These are phyloP conservation scores for Raffaelea albimanens DNA, from an alignment of 2,329 filamentous ascomycete species.

Conservation along the genomic window DNA sequence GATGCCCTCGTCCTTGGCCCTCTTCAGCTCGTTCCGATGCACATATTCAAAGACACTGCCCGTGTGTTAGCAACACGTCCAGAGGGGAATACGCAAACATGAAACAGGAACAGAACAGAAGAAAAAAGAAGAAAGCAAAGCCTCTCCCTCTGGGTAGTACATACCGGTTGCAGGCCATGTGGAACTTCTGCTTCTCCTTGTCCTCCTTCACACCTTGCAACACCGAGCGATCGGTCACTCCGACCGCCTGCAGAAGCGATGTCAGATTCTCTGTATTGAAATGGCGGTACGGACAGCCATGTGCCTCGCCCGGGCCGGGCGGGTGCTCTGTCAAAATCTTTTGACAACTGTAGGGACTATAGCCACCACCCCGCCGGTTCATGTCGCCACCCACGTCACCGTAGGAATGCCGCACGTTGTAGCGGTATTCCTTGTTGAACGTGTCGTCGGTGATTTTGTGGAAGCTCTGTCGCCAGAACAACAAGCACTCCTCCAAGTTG, in stretches of 20 bases:
- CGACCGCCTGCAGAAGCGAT: constrained; percentile 64
- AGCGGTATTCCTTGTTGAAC: constrained; percentile 96
- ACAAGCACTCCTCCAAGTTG: constrained; percentile 78
- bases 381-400: constrained; percentile 91
- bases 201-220: constrained; percentile 79
- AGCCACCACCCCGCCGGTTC: constrained; percentile 77
- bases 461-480: constrained; percentile 88
- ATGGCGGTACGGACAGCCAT: constrained; percentile 95
- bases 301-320: constrained; percentile 76
- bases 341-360: constrained; percentile 87
- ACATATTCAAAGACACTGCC: constrained; percentile 74
- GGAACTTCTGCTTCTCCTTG: constrained; percentile 78
- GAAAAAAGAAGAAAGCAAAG: background rate
- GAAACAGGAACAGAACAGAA: constrained; percentile 1
- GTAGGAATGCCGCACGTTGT: constrained; percentile 92
- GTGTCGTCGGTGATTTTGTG: constrained; percentile 81
- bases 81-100: background rate
- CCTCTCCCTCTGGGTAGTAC: constrained; percentile 15
- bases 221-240: constrained; percentile 68
- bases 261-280: constrained; percentile 83
- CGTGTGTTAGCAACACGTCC: too few relatives aligned
- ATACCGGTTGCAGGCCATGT: constrained; percentile 88
- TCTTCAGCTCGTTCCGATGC: constrained; percentile 70
- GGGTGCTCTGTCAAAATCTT: constrained; percentile 87
- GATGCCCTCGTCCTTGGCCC: constrained; percentile 63